Base-by-base conservation (phyloP, 257 asterid genomes). In the Nicotiana tomentosiformis region DNA sequence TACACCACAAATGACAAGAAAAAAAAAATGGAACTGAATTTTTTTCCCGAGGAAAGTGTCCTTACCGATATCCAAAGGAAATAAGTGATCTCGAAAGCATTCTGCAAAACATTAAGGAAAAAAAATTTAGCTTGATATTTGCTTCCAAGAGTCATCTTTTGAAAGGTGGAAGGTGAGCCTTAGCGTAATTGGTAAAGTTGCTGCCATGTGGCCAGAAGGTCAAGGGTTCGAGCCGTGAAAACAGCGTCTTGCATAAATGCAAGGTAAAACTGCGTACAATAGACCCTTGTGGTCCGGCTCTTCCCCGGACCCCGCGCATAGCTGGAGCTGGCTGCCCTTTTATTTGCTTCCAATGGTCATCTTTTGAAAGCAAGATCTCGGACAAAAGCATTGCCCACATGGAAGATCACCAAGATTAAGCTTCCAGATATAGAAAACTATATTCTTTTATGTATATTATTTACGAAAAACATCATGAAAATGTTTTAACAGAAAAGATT, bases 21-120 rank as follows among this genome's bases (percentile, higher is more conserved):
- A 6, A 51, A 30, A 43, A 10, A 60, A 81, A 33, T 84, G n/a
- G 35, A 51, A 53, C 35, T 26, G 26, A 20, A 61, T 14, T 70
- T 39, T 39, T 7, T 7, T 39, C 2, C 10, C 7, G 49, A 77
- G 69, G 62, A 20, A 53, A 10, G 46, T 16, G 23, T 81, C 20
- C 55, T 69, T 93, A 94, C 99, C 92, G 94, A 86, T 76, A 92
- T 96, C 98, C 98, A 96, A 20, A 96, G 81, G 90, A 93, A 94
- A 84, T 93, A 90, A 2, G 99, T 96, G 62, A 96, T 93, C 93
- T 96, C 99, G 39, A 96, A 96, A 5, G 99, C 98, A 85, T 96
- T 96, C 98, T 95, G 97, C 80, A 66, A 83, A 78, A 83, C 33
- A 64, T 10, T 78, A 60, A 17, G 67, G 82, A 76, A 78, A 49